Evolutionary conservation across 371 early-diverging fungal species (phyloP), one percentile per base, ranked within the genome.

Genomic region (Mucor sp.): DNA sequence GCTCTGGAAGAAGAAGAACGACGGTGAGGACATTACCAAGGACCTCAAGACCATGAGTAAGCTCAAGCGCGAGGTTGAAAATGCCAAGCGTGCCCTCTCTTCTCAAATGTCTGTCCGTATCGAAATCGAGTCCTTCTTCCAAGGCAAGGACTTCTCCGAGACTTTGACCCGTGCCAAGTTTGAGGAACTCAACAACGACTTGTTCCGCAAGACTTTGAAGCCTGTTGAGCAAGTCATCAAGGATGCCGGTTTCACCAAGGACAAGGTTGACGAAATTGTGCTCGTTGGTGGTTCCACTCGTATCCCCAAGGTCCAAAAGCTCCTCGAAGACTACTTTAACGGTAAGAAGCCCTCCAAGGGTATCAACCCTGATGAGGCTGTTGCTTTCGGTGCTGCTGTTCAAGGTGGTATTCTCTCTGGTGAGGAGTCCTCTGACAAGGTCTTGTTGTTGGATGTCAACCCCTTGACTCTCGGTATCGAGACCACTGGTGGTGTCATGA

Each of bases 281-380:
- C 89, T 99, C 60, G 99, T 99, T 62, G 99, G 99, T 79, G 99
- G 99, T 80, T 98, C 97, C 89, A 96, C 99, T 71, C 93, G 99
- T 85, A 97, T 99, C 83, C 99, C 99, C 81, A 96, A 95, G 88
- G 97, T 99, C 58, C 93, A 95, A 78, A 91, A 94, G 72, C 86
- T 95, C 50, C 95, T 99, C 68, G 92, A 95, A 81, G 85, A 89
- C 17, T 90, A 93, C 80, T 99, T 99, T 77, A 82, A 79, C 85
- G 97, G 97, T 69, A 92, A 92, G 79, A 94, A 97, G 77, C 96
- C 99, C 25, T 91, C 93, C 82, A 95, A 91, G 84, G 82, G 87
- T 62, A 94, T 98, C 71, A 94, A 98, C 87, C 99, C 99, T 47
- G 99, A 99, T 74, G 97, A 97, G 79, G 98, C 97, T 59, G 98